Conservation (phyloP, 495 filamentous ascomycete species). For the Penicillium flavigenum region DNA sequence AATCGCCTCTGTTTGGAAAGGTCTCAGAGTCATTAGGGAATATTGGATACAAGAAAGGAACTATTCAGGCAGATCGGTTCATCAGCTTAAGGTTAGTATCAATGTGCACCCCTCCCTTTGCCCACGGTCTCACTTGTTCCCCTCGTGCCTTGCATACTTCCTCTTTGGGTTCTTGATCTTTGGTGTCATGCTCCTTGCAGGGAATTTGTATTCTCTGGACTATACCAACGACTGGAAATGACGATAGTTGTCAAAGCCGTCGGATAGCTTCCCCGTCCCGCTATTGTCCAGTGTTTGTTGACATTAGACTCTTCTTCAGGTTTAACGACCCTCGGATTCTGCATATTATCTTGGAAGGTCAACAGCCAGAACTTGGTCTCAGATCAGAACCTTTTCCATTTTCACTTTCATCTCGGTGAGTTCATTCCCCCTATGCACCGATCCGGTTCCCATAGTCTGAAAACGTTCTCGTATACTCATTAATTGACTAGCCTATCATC, state of each 20-base stretch:
- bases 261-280: conserved; percentile 27
- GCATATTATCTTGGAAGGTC: conserved; percentile 38
- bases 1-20: conserved; percentile 25
- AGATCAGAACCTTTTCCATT: conserved; percentile 19
- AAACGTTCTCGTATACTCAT: conserved; percentile 35
- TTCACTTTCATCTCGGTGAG: conserved; percentile 35
- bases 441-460: conserved; percentile 26
- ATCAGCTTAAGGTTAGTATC: conserved; percentile 35
- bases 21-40: conserved; percentile 17
- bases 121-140: conserved; percentile 35
- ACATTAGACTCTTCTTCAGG: conserved; percentile 31
- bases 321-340: conserved; percentile 25
- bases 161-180: conserved; percentile 29
- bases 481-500: conserved; percentile 32
- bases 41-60: conserved; percentile 8
- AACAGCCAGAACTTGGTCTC: conserved; percentile 28
- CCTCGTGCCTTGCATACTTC: conserved; percentile 47
- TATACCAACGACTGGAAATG: conserved; percentile 29
- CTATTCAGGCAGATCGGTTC: conserved; percentile 6
- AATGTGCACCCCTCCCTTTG: conserved; percentile 20
- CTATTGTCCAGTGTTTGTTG: conserved; percentile 36
- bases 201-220: conserved; percentile 32
- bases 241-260: conserved; percentile 21
- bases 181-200: conserved; percentile 40
- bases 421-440: conserved; percentile 33